Evolutionary conservation across 441 rosid species (phyloP).

Genomic region (Pelargonium cotyledonis): DNA sequence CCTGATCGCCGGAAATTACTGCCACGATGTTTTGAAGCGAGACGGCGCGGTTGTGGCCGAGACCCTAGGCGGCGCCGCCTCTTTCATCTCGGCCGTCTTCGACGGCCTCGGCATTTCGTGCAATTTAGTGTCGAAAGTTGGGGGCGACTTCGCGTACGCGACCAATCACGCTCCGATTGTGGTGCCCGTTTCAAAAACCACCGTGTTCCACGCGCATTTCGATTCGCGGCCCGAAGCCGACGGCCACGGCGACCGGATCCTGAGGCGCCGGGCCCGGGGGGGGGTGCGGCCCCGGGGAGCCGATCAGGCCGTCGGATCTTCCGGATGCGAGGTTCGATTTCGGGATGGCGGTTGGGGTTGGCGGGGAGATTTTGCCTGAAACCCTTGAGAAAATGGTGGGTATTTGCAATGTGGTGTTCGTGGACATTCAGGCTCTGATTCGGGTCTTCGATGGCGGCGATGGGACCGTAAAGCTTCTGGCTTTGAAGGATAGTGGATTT

Average conservation of each 20-base stretch:
- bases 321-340: slow-evolving; percentile 46
- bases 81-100: neutral
- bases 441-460: slow-evolving; percentile 49
- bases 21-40: neutral
- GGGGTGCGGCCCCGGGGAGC: too few species aligned
- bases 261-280: too few species aligned
- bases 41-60: neutral
- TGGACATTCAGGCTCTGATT: slow-evolving; percentile 74
- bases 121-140: slow-evolving; percentile 58
- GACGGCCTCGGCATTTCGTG: neutral
- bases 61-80: slow-evolving; percentile 10
- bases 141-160: slow-evolving; percentile 54
- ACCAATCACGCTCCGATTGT: slow-evolving; percentile 36
- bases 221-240: slow-evolving; percentile 23
- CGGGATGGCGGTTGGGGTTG: slow-evolving; percentile 92
- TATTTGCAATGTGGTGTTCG: slow-evolving; percentile 54
- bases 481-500: slow-evolving; percentile 47
- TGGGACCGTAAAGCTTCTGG: slow-evolving; percentile 58
- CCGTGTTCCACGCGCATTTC: slow-evolving; percentile 73
- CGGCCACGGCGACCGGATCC: slow-evolving; percentile 54
- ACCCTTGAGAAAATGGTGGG: slow-evolving; percentile 75
- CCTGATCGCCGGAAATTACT: slow-evolving; percentile 5
- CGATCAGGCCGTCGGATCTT: slow-evolving; percentile 57
- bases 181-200: slow-evolving; percentile 40
- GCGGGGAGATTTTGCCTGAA: slow-evolving; percentile 76